phyloP scores from a whole-genome alignment of 139 green algal genomes.

The Zygnema cylindricum region DNA sequence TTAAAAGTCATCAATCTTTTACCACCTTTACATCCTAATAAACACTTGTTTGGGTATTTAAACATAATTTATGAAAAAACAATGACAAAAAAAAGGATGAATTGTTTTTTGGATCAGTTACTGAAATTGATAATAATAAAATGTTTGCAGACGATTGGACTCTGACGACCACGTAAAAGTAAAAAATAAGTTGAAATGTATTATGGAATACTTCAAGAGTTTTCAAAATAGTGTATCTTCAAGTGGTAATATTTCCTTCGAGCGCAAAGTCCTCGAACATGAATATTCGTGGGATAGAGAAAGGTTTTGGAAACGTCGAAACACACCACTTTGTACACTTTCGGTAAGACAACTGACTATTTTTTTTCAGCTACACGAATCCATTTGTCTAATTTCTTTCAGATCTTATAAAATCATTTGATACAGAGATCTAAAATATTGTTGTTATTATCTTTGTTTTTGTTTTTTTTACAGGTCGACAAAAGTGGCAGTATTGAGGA shows the following conservation, averaged over 20 bases:
- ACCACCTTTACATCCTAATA: background rate
- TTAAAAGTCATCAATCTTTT: background rate
- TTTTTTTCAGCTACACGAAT: too few species aligned
- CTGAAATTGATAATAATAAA: too few species aligned
- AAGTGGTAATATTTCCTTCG: constrained; percentile 41
- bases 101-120: too few species aligned
- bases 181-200: constrained; percentile 46
- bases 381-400: background rate
- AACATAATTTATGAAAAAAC: too few species aligned
- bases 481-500: constrained; percentile 41
- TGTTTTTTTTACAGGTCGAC: constrained; percentile 42
- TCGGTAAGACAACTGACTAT: background rate
- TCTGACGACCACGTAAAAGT: background rate
- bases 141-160: background rate
- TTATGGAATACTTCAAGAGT: constrained; percentile 48
- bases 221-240: background rate
- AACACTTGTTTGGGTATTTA: too few species aligned
- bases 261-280: constrained; percentile 51
- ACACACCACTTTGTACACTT: background rate
- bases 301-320: background rate
- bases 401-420: background rate
- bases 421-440: too few species aligned
- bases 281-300: too few species aligned
- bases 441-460: too few species aligned
- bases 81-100: too few species aligned